Conservation (phyloP, 2,329 filamentous ascomycete genomes). For the Aspergillus versicolor region DNA sequence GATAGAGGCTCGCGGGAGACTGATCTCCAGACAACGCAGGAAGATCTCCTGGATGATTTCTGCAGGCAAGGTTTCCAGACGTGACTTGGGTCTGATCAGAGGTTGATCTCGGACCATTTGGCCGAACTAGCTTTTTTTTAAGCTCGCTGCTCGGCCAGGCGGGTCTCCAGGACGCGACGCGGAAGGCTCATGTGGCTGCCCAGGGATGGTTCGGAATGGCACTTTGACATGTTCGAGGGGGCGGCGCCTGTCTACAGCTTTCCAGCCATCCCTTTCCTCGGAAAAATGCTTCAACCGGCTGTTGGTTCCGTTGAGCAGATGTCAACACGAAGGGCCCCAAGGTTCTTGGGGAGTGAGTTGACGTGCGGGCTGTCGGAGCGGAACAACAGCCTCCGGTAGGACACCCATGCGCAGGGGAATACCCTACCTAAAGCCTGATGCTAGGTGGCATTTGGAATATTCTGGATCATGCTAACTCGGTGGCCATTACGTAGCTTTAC, state of each 20-base stretch:
- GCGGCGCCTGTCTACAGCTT: neutral
- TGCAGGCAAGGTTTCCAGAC: slow-evolving; percentile 46
- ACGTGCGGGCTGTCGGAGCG: neutral
- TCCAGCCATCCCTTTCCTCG: neutral
- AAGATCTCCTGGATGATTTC: slow-evolving; percentile 55
- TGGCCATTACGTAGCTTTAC: too few species aligned
- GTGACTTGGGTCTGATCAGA: slow-evolving; percentile 7
- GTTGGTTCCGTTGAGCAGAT: neutral
- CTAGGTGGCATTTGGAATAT: too few species aligned
- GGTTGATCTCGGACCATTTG: slow-evolving; percentile 7
- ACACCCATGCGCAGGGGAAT: too few species aligned
- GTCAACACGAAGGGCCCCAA: neutral
- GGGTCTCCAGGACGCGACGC: neutral
- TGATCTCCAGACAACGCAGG: slow-evolving; percentile 49
- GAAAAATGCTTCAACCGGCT: neutral
- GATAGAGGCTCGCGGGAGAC: slow-evolving; percentile 46
- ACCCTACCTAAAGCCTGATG: too few species aligned
- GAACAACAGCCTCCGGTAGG: neutral
- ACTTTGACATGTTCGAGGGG: neutral
- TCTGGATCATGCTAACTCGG: too few species aligned
- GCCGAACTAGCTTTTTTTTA: neutral
- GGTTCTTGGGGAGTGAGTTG: neutral
- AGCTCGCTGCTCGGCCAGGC: slow-evolving; percentile 5
- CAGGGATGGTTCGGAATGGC: slow-evolving; percentile 1
- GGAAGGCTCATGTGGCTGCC: slow-evolving; percentile 4